Conservation (phyloP, 1,284 basidiomycete species). For the Heterobasidion parviporum region DNA sequence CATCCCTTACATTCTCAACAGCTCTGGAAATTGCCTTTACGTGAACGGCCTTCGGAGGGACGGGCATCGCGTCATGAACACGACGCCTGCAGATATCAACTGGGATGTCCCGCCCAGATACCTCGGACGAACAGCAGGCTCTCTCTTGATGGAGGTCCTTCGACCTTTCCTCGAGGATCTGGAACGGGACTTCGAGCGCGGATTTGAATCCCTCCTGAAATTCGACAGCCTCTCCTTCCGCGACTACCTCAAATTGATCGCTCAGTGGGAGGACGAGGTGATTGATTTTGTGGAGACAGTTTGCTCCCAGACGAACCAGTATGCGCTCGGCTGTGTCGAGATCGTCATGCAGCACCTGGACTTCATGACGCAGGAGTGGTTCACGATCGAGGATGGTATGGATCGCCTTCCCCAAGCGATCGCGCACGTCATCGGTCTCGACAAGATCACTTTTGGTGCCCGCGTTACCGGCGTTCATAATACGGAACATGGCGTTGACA, state of each 20-base stretch:
- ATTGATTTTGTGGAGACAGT: slow-evolving; percentile 16
- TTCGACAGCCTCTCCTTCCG: slow-evolving; percentile 14
- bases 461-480: slow-evolving; percentile 12
- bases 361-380: slow-evolving; percentile 14
- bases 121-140: slow-evolving; percentile 5
- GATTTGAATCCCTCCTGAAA: slow-evolving; percentile 12
- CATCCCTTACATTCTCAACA: slow-evolving; percentile 12
- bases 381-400: slow-evolving; percentile 14
- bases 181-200: slow-evolving; percentile 11
- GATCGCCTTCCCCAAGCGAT: slow-evolving; percentile 13
- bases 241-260: slow-evolving; percentile 9
- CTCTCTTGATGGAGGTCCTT: slow-evolving; percentile 12
- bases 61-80: neutral
- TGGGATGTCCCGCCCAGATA: slow-evolving; percentile 8
- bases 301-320: slow-evolving; percentile 16
- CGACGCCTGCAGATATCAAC: slow-evolving; percentile 4
- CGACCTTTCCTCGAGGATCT: slow-evolving; percentile 8
- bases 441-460: slow-evolving; percentile 14
- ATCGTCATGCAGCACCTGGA: slow-evolving; percentile 16
- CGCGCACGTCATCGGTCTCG: slow-evolving; percentile 11
- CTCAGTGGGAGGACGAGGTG: slow-evolving; percentile 11
- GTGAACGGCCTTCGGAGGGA: slow-evolving; percentile 8
- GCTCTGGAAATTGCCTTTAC: slow-evolving; percentile 13
- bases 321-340: slow-evolving; percentile 16
- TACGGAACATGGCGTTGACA: slow-evolving; percentile 3